These are phyloP conservation scores for Chrysochromulina parva DNA, from an alignment of 78 protist genomes.

Conservation along the genomic window DNA sequence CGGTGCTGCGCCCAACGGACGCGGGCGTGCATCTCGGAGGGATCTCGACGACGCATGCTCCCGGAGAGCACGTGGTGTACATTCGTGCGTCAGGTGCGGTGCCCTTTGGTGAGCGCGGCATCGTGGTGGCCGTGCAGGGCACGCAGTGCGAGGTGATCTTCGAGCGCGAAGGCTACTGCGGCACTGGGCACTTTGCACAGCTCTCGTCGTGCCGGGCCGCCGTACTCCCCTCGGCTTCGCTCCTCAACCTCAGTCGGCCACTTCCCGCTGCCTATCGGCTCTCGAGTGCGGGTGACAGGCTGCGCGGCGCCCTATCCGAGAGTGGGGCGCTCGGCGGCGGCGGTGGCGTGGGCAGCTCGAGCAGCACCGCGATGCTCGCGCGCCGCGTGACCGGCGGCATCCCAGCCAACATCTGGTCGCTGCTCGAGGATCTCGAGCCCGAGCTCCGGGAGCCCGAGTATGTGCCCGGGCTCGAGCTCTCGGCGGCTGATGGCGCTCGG, in stretches of 20 bases:
- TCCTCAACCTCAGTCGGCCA: neutral
- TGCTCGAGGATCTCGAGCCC: no score
- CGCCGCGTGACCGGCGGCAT: no score
- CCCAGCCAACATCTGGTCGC: no score
- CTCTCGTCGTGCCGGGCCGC: neutral
- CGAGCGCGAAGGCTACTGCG: conserved; percentile 18
- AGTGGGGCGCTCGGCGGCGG: no score
- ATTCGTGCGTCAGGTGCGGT: neutral
- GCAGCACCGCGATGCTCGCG: no score
- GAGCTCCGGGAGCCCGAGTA: no score
- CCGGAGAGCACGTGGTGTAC: neutral
- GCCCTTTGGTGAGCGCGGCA: conserved; percentile 13
- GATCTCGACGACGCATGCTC: neutral
- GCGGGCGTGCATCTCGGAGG: neutral
- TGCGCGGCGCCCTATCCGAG: no score
- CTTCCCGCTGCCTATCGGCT: neutral
- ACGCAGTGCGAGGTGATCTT: conserved; percentile 3
- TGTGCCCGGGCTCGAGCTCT: no score
- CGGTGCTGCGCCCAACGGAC: neutral
- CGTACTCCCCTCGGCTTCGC: neutral
- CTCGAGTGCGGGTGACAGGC: no score
- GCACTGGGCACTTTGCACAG: neutral
- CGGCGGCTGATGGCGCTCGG: no score
- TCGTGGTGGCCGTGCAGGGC: conserved; percentile 6
- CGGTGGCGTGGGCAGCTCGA: no score